These are phyloP conservation scores for Sclerotinia sclerotiorum DNA, from an alignment of 2,329 filamentous ascomycete species.

Conservation along the genomic window DNA sequence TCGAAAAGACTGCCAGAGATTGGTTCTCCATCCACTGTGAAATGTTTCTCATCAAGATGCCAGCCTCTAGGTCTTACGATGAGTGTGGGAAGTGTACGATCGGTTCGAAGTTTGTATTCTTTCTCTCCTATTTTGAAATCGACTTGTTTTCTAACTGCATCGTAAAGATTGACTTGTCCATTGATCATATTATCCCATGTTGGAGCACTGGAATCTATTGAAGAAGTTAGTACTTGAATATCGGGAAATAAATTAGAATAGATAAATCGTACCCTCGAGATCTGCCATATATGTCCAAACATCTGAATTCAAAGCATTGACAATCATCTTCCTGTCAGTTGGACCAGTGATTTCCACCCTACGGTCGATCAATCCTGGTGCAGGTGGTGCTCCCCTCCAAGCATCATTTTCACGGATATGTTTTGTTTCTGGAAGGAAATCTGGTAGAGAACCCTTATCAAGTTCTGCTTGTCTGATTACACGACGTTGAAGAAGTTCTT, in stretches of 20 bases:
- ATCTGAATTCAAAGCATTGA: conserved; percentile 92
- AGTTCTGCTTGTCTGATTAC: conserved; percentile 86
- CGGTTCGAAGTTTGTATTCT: conserved; percentile 95
- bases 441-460: conserved; percentile 82
- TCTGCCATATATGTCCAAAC: conserved; percentile 99
- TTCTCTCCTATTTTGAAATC: conserved; percentile 96
- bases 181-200: conserved; percentile 99
- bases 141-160: conserved; percentile 88
- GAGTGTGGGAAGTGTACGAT: conserved; percentile 81
- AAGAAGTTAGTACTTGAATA: conserved; percentile 21
- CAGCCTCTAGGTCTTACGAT: conserved; percentile 94
- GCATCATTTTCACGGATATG: conserved; percentile 91
- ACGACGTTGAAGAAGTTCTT: conserved; percentile 83
- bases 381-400: conserved; percentile 90
- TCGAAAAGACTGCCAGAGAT: conserved; percentile 93
- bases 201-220: conserved; percentile 82
- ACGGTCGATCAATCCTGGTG: conserved; percentile 88
- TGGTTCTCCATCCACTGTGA: conserved; percentile 91
- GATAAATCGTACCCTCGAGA: conserved; percentile 73
- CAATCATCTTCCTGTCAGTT: conserved; percentile 98
- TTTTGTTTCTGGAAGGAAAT: conserved; percentile 94
- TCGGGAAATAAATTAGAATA: background rate
- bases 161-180: conserved; percentile 95
- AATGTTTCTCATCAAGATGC: conserved; percentile 98
- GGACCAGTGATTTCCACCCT: conserved; percentile 97